phyloP scores from a whole-genome alignment of 148 eudicot genomes.

The Fagopyrum homotropicum region DNA sequence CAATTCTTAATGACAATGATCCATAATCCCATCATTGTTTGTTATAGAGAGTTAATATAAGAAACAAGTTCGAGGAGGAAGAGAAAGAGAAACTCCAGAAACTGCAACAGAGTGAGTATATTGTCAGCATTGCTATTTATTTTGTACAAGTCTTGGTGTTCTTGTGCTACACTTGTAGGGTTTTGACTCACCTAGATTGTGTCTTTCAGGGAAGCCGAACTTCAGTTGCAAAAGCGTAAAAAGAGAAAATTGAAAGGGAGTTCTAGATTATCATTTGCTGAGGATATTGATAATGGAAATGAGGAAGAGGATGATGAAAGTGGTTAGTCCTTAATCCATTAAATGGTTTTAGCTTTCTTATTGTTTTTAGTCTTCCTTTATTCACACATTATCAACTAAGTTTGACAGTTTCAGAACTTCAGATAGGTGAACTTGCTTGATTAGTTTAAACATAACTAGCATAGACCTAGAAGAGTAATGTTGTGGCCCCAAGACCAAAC shows the following conservation, averaged over 20 bases:
- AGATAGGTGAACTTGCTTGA: neutral
- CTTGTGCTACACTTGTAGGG: constrained; percentile 6
- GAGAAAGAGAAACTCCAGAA: constrained; percentile 93
- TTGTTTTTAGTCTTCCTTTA: neutral
- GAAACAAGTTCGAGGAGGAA: constrained; percentile 91
- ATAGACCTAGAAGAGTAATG: neutral
- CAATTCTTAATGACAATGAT: neutral
- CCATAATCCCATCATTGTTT: neutral
- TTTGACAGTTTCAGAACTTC: neutral
- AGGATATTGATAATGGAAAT: constrained; percentile 57
- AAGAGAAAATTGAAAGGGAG: constrained; percentile 69
- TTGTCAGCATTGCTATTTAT: neutral
- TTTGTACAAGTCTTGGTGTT: neutral
- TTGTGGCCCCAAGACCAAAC: too few relatives aligned
- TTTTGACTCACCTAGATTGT: neutral
- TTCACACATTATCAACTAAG: neutral
- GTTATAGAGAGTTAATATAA: constrained; percentile 74
- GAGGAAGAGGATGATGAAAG: constrained; percentile 65
- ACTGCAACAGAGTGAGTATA: constrained; percentile 80
- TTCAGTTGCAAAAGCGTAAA: constrained; percentile 74
- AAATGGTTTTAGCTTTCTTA: constrained; percentile 4
- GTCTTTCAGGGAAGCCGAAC: constrained; percentile 64
- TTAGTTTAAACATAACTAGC: neutral
- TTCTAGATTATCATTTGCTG: constrained; percentile 73
- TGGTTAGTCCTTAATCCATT: constrained; percentile 29